Base-by-base conservation (phyloP, 164 flowering plant species). In the Echeveria elegans region DNA sequence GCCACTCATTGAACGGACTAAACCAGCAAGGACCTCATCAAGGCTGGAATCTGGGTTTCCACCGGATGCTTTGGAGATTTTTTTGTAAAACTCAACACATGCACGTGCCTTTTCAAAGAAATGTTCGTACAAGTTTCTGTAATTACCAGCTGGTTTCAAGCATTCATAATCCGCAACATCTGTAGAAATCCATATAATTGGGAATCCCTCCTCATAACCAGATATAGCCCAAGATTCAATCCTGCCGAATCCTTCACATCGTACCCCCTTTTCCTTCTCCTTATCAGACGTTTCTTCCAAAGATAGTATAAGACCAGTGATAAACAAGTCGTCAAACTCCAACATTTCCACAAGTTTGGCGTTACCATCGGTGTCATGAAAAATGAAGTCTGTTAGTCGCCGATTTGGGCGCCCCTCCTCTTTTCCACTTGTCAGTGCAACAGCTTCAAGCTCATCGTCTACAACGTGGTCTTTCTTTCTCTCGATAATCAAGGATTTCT, bases 181-280 rank as follows among this genome's bases (percentile, higher is more conserved):
- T 1, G 98, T 93, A 0, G 92, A 82, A 14, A 93, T 66, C 98
- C 98, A 93, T 66, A 90, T 74, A 0, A 82, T 80, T 1, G 95
- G 96, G 4, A 71, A 71, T 12, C 95, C 96, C n/a, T 89, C 97
- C 69, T 93, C 97, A 75, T 87, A 93, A 34, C 98, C 98, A 70
- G 98, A 93, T 41, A 93, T 85, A 1, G 80, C 72, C 97, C 98
- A 93, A 1, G 80, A 66, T 74, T 89, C 95, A 38, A 93, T 78
- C 30, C 94, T 82, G 7, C 98, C 98, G 78, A 93, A 93, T 6
- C 88, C 91, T 72, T 84, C 91, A 75, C 97, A 90, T 71, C 86
- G 76, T 11, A 88, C 73, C 7, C 89, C 88, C 45, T 72, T 79
- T 16, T 74, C 86, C 67, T 83, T 86, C 24, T 76, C 82, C 67